phyloP scores from a whole-genome alignment of 2,329 filamentous ascomycete genomes.

The Zopfia rhizophila region DNA sequence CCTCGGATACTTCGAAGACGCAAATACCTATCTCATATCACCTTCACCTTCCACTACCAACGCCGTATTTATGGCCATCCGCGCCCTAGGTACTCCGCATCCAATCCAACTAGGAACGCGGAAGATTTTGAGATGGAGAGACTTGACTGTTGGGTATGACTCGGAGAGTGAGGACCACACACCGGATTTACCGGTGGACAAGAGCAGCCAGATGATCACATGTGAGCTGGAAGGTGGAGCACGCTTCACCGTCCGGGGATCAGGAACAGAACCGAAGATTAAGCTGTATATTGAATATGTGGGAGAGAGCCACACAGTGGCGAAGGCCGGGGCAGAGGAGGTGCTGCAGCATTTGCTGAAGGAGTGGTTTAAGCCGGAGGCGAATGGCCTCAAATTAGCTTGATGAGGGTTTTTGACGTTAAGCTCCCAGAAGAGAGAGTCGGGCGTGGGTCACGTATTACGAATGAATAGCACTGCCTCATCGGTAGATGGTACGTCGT shows the following conservation, averaged over 20 bases:
- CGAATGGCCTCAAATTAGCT: conserved; percentile 47
- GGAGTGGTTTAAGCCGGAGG: conserved; percentile 61
- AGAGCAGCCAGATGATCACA: conserved; percentile 71
- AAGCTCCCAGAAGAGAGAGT: no score
- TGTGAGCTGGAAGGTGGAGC: conserved; percentile 66
- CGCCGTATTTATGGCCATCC: conserved; percentile 65
- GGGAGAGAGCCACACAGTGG: conserved; percentile 53
- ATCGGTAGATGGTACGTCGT: no score
- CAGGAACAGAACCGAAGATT: conserved; percentile 74
- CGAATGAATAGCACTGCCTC: no score
- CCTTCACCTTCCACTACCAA: conserved; percentile 64
- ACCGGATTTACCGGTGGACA: conserved; percentile 67
- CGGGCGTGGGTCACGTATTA: no score
- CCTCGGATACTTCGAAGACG: conserved; percentile 70
- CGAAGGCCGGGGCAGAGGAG: conserved; percentile 56
- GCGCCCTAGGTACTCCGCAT: conserved; percentile 55
- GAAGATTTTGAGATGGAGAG: conserved; percentile 67
- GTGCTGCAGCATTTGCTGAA: conserved; percentile 58
- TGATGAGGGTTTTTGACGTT: no score
- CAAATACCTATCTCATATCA: conserved; percentile 72
- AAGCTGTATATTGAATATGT: conserved; percentile 67
- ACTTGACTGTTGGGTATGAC: conserved; percentile 70
- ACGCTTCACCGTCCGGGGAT: conserved; percentile 69
- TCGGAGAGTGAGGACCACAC: conserved; percentile 62
- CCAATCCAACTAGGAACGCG: conserved; percentile 61